phyloP scores from a whole-genome alignment of 2,329 filamentous ascomycete species.

The Cladosporium velox region DNA sequence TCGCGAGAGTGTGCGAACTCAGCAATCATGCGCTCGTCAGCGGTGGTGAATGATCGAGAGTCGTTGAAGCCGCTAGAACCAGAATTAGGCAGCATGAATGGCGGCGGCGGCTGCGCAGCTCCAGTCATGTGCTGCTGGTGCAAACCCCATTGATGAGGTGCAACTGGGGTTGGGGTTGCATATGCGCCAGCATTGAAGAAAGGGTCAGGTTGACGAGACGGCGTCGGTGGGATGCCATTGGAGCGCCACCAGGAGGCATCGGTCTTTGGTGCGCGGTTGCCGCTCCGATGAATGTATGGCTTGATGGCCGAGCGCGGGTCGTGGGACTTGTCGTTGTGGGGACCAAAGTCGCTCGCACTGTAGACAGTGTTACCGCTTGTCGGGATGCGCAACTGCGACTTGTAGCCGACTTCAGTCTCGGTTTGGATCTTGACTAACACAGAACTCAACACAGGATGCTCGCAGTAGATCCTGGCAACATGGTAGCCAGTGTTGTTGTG shows the following conservation, averaged over 20 bases:
- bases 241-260: background rate
- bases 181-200: background rate
- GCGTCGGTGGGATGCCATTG: background rate
- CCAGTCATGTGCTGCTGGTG: background rate
- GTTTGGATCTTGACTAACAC: slow-evolving; percentile 4
- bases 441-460: slow-evolving; percentile 17
- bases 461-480: slow-evolving; percentile 33
- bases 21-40: slow-evolving; percentile 15
- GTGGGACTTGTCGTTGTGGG: slow-evolving; percentile 5
- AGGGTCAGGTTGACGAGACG: background rate
- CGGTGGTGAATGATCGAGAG: slow-evolving; percentile 10
- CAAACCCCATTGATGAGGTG: background rate
- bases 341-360: slow-evolving; percentile 15
- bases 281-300: slow-evolving; percentile 5
- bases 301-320: slow-evolving; percentile 17
- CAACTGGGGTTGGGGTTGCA: background rate
- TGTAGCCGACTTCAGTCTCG: slow-evolving; percentile 10
- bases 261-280: background rate
- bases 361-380: slow-evolving; percentile 7
- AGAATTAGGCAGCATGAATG: background rate
- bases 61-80: background rate
- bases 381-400: slow-evolving; percentile 12
- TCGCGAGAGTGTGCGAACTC: slow-evolving; percentile 6
- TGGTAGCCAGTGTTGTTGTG: slow-evolving; percentile 29
- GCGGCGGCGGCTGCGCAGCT: background rate